Evolutionary conservation across 2,329 filamentous ascomycete species (phyloP), one percentile per base, ranked within the genome.

Genomic region (Penicillium sclerotigenum): DNA sequence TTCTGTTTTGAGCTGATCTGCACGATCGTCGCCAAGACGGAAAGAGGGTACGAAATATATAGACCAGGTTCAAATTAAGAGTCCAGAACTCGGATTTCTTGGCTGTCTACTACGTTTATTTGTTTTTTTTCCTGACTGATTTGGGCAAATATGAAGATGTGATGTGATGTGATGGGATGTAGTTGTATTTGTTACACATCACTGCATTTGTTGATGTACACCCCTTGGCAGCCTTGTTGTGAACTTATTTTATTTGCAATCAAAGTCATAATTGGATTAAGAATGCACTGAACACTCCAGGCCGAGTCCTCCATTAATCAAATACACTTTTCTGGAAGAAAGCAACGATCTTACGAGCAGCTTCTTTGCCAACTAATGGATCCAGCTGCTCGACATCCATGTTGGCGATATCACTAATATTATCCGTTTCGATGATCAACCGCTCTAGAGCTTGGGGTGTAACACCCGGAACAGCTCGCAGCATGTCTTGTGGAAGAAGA

Each of bases 401-500:
- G 74, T 97, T 96, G 31, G 91, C 91, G 62, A 99, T 80, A 65
- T 95, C 91, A 51, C 81, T 79, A 33, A 99, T 79, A 73, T 86
- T 96, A 62, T 88, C 87, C 62, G 87, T 84, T 69, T 89, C 83
- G 20, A 91, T 68, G 33, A 88, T 85, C 43, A 99, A 66, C 59
- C 83, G 85, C 67, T 84, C 85, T 33, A 96, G 80, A 59, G 90
- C 91, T 75, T 90, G 88, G 11, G 87, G 86, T 33, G 85, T 93
- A 14, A 97, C 84, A 0, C 94, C 94, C 0, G 94, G 94, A 13
- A 97, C 87, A 1, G 85, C 83, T 28, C 87, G 80, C 60, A 99
- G 76, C 90, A 97, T 96, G 70, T 97, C 93, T 75, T 95, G 90
- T 28, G 91, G 90, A 65, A 90, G 86, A 58, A 87, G 83, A 65